Percentiles rank a stretch among this genome's conserved stretches.
phyloP scores from a whole-genome alignment of 2,329 filamentous ascomycete species.

The Pseudohalonectria lignicola region DNA sequence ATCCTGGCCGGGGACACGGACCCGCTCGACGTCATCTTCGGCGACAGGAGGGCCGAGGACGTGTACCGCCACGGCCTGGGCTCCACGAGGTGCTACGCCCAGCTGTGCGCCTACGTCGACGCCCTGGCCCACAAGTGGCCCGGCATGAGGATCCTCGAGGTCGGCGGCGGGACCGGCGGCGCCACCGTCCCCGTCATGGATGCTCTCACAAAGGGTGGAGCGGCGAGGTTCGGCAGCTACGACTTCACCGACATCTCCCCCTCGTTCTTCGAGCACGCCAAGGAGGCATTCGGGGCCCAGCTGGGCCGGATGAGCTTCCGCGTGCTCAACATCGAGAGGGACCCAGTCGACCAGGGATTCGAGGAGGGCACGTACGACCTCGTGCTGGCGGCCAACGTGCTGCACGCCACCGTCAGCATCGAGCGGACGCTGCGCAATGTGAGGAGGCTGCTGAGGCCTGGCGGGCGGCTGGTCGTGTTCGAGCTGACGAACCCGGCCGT shows the following conservation, averaged over 20 bases:
- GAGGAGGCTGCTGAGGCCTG: slow-evolving; percentile 22
- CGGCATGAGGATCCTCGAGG: slow-evolving; percentile 20
- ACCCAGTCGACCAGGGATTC: slow-evolving; percentile 20
- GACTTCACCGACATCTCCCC: slow-evolving; percentile 10
- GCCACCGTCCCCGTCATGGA: slow-evolving; percentile 12
- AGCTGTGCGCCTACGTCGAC: slow-evolving; percentile 10
- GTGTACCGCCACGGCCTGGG: slow-evolving; percentile 13
- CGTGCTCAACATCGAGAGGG: slow-evolving; percentile 20
- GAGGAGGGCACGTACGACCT: slow-evolving; percentile 20
- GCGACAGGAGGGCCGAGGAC: slow-evolving; percentile 10
- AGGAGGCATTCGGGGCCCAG: slow-evolving; percentile 14
- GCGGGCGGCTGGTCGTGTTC: slow-evolving; percentile 25
- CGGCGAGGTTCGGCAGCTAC: slow-evolving; percentile 10
- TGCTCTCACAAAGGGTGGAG: slow-evolving; percentile 5
- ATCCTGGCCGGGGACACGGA: slow-evolving; percentile 11
- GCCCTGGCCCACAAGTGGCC: slow-evolving; percentile 12
- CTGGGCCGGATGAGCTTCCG: slow-evolving; percentile 15
- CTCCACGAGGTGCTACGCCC: slow-evolving; percentile 7
- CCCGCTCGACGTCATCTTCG: slow-evolving; percentile 15
- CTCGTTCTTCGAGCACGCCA: slow-evolving; percentile 19
- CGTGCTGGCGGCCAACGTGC: slow-evolving; percentile 24
- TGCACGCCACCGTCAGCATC: slow-evolving; percentile 21
- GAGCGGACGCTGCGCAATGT: slow-evolving; percentile 18
- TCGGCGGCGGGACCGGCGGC: slow-evolving; percentile 19
- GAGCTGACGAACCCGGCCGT: slow-evolving; percentile 2